A percentile compares a stretch with the other conserved stretches of the same genome.
phyloP scores from a whole-genome alignment of 176 grass and related monocot species.

The Eragrostis nindensis region DNA sequence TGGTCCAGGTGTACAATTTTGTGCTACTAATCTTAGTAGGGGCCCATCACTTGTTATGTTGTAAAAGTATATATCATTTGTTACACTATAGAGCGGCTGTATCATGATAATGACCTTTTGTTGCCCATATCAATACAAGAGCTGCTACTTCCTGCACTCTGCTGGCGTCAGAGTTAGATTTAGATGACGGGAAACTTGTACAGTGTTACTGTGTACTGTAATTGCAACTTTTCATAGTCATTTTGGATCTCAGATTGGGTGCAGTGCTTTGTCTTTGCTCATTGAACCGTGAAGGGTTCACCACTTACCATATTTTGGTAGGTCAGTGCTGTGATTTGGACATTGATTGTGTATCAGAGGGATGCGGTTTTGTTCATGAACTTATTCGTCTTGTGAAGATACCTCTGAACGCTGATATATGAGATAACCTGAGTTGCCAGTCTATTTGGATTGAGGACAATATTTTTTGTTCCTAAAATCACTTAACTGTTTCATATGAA shows the following conservation, averaged over 20 bases:
- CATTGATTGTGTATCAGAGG: not conserved
- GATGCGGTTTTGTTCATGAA: not conserved
- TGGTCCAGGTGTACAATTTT: conserved; percentile 44
- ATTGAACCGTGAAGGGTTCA: not conserved
- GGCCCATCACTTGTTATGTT: not conserved
- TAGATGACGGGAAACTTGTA: not conserved
- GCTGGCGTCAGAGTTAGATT: not conserved
- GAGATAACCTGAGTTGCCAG: too few species aligned
- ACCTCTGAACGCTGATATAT: too few species aligned
- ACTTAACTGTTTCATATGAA: too few species aligned
- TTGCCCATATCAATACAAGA: not conserved
- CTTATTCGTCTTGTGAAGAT: too few species aligned
- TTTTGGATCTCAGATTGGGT: not conserved
- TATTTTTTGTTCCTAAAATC: too few species aligned
- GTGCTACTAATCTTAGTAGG: conserved; percentile 32
- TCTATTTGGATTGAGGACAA: too few species aligned
- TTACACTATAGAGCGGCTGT: conserved; percentile 19
- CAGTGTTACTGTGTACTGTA: not conserved
- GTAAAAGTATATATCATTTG: conserved; percentile 31
- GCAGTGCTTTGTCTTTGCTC: not conserved
- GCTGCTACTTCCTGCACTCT: not conserved
- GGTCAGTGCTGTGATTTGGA: not conserved
- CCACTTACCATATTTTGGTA: not conserved
- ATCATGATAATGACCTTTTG: not conserved
- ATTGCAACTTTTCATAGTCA: not conserved